Conservation (phyloP, 371 early-diverging fungal genomes). For the Paraphysoderma sedebokerense region DNA sequence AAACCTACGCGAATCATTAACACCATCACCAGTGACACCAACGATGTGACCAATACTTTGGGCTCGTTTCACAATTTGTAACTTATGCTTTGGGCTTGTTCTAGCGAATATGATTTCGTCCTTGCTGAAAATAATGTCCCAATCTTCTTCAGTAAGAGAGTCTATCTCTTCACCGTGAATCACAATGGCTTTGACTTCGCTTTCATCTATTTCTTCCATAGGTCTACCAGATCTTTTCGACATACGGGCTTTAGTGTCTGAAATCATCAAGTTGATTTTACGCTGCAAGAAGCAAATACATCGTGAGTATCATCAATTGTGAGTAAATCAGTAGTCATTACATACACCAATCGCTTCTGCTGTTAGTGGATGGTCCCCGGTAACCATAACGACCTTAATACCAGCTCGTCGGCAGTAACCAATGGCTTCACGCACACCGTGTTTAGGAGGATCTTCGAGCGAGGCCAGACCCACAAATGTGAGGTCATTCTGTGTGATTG, state of each 20-base stretch:
- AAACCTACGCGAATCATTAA: constrained; percentile 31
- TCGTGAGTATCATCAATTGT: constrained; percentile 14
- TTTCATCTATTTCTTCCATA: constrained; percentile 41
- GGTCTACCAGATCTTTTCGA: constrained; percentile 43
- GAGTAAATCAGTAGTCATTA: no score
- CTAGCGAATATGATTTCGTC: constrained; percentile 82
- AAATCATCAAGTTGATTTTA: constrained; percentile 77
- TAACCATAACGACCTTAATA: constrained; percentile 90
- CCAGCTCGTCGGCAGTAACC: constrained; percentile 80
- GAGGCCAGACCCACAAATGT: constrained; percentile 72
- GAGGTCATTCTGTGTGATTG: no score
- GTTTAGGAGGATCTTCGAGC: constrained; percentile 90
- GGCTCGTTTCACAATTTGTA: constrained; percentile 66
- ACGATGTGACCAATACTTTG: constrained; percentile 76
- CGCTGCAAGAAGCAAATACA: no score
- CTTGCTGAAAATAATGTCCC: constrained; percentile 73
- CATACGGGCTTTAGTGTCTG: constrained; percentile 62
- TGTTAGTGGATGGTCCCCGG: constrained; percentile 88
- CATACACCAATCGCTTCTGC: constrained; percentile 67
- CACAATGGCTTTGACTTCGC: constrained; percentile 74
- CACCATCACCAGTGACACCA: constrained; percentile 87
- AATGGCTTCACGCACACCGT: constrained; percentile 91
- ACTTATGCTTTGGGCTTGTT: constrained; percentile 79
- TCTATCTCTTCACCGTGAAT: constrained; percentile 84
- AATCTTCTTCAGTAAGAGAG: constrained; percentile 54